Base-by-base conservation (phyloP, 2,329 filamentous ascomycete genomes). In the Clathrospora elynae region DNA sequence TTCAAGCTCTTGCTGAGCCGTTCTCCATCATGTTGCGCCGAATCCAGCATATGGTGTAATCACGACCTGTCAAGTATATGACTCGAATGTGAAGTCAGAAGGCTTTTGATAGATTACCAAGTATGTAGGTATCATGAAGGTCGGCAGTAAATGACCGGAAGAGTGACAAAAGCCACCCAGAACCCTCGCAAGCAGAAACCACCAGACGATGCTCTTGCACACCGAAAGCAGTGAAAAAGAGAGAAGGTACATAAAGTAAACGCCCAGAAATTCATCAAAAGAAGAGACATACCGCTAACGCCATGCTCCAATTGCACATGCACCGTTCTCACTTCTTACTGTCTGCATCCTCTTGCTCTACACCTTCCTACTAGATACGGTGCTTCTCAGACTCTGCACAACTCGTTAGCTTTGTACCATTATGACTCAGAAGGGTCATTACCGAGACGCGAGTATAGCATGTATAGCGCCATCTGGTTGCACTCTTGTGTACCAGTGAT, bases 401-500 rank as follows among this genome's bases (percentile, higher is more conserved):
- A 44, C 5, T 20, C 25, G 13, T 51, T 36, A 48, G 39, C 13
- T 25, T 42, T 6, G 8, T 16, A 38, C 17, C 18, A 48, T 31
- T 20, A 40, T 24, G 10, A 19, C 33, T 19, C 35, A 17, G 28
- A 6, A 13, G n/a, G 6, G 17, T 11, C 9, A 22, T 79, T 75
- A 96, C 93, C 93, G 71, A 99, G 87, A 79, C 93, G 84, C 47
- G 90, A 95, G 74, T 99, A 99, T 41, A 99, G 83, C 91, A 99
- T 96, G 75, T 97, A 99, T 42, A 99, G 76, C n/a, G 93, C 93
- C 91, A 99, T 97, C 66, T 96, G 89, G 75, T 99, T 99, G 78
- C 90, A 96, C 74, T 99, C 93, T 62, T 95, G 90, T 5, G 93
- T 97, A 54, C 93, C 93, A 2, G 93, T 96, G 59, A 99, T 95